phyloP scores from a whole-genome alignment of 73 alveolate genomes.

The Loxodes magnus region DNA sequence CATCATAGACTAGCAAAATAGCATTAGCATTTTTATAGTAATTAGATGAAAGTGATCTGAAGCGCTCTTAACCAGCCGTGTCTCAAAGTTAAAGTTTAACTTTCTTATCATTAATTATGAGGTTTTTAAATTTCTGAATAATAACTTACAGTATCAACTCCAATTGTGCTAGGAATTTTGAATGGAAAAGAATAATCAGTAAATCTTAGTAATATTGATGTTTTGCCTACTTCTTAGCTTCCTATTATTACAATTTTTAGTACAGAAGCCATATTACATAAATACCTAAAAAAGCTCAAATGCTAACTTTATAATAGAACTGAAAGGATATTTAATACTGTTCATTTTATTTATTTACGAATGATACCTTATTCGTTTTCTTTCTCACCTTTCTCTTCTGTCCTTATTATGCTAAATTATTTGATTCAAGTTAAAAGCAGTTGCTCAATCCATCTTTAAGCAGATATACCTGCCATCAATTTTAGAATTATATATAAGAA shows the following conservation, averaged over 20 bases:
- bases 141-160: slow-evolving; percentile 53
- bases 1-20: slow-evolving; percentile 64
- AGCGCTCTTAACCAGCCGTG: slow-evolving; percentile 88
- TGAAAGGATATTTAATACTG: too few species aligned
- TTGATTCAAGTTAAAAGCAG: too few species aligned
- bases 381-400: too few species aligned
- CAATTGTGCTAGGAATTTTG: slow-evolving; percentile 42
- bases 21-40: slow-evolving; percentile 75
- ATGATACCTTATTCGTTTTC: too few species aligned
- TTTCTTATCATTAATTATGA: slow-evolving; percentile 26
- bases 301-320: too few species aligned
- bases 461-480: too few species aligned
- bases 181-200: slow-evolving; percentile 41
- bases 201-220: slow-evolving; percentile 53
- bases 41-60: slow-evolving; percentile 56
- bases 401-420: too few species aligned
- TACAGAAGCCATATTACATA: too few species aligned
- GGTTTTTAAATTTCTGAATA: slow-evolving; percentile 42
- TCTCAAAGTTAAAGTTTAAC: slow-evolving; percentile 56
- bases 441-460: too few species aligned
- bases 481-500: too few species aligned
- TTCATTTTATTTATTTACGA: too few species aligned
- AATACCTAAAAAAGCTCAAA: too few species aligned
- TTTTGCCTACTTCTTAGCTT: slow-evolving; percentile 67
- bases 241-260: slow-evolving; percentile 51